A percentile compares a stretch with the other conserved stretches of the same genome.
phyloP scores from a whole-genome alignment of 2,329 filamentous ascomycete species.

The Pleurostoma richardsiae region DNA sequence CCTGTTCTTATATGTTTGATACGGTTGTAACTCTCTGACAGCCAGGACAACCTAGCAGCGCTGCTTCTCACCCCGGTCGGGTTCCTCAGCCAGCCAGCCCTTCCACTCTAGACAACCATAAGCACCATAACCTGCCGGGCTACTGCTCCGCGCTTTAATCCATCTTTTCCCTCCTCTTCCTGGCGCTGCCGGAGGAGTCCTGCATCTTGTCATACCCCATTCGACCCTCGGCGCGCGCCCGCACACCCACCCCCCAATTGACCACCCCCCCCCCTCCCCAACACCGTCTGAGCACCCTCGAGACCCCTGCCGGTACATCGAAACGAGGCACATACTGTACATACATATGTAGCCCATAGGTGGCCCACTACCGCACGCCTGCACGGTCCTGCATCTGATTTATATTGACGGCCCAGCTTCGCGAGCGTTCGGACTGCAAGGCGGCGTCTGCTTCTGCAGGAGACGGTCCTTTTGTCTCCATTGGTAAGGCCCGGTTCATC shows the following conservation, averaged over 20 bases:
- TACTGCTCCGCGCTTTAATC: constrained; percentile 11
- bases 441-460: constrained; percentile 23
- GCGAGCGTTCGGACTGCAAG: constrained; percentile 19
- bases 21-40: constrained; percentile 12
- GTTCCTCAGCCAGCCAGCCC: constrained; percentile 18
- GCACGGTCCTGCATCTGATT: constrained; percentile 17
- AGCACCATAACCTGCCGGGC: constrained; percentile 19
- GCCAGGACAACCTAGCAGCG: constrained; percentile 16
- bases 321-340: constrained; percentile 29
- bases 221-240: background rate
- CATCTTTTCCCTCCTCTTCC: constrained; percentile 11
- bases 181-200: constrained; percentile 14
- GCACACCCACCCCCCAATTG: constrained; percentile 11
- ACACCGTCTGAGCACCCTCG: constrained; percentile 16
- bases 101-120: constrained; percentile 18
- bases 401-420: constrained; percentile 13
- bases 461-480: background rate
- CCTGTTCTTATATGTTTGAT: background rate
- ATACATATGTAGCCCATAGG: constrained; percentile 19
- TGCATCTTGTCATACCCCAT: constrained; percentile 25
- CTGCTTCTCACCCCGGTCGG: constrained; percentile 7
- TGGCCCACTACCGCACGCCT: constrained; percentile 16
- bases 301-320: constrained; percentile 32
- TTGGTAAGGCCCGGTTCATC: background rate
- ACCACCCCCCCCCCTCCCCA: constrained; percentile 9